These are phyloP conservation scores for Beauveria scarabaeidicola DNA, from an alignment of 2,329 filamentous ascomycete species.

Conservation along the genomic window DNA sequence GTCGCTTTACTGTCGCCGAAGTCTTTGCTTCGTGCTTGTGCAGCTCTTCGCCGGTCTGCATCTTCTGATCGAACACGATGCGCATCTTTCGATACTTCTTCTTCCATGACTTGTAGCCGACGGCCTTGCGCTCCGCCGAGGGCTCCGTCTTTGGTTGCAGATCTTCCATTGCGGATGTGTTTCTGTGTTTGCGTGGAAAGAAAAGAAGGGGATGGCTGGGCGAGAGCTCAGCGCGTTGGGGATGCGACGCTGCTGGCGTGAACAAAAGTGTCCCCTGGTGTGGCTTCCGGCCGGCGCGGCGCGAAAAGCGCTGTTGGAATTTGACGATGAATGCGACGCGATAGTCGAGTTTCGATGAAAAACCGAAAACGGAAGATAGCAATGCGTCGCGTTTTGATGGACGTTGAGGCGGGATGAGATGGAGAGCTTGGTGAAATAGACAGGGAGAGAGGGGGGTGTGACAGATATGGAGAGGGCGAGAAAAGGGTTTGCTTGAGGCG, in stretches of 20 bases:
- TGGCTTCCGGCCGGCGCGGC: background rate
- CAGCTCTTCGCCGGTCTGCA: conserved; percentile 72
- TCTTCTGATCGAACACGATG: conserved; percentile 65
- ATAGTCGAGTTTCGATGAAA: background rate
- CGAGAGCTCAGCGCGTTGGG: background rate
- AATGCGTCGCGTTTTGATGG: background rate
- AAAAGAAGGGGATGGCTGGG: background rate
- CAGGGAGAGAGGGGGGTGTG: background rate
- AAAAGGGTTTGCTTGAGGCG: conserved; percentile 10
- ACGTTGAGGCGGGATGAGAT: background rate
- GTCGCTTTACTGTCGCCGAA: conserved; percentile 67
- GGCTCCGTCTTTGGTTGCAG: conserved; percentile 34
- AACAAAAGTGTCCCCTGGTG: background rate
- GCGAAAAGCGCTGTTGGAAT: background rate
- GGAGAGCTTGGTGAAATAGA: background rate
- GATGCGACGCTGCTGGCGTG: background rate
- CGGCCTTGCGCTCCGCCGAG: conserved; percentile 26
- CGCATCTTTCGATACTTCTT: conserved; percentile 96
- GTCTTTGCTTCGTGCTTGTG: conserved; percentile 77
- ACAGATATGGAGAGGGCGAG: conserved; percentile 2
- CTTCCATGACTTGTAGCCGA: conserved; percentile 63
- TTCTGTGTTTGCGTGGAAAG: background rate
- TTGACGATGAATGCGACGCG: conserved; percentile 5
- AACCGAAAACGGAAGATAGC: background rate
- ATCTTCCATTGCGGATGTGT: conserved; percentile 23